Evolutionary conservation across 208 protist genomes (phyloP), one percentile per base, ranked within the genome.

Genomic region (Wallacemonas rigidus): DNA sequence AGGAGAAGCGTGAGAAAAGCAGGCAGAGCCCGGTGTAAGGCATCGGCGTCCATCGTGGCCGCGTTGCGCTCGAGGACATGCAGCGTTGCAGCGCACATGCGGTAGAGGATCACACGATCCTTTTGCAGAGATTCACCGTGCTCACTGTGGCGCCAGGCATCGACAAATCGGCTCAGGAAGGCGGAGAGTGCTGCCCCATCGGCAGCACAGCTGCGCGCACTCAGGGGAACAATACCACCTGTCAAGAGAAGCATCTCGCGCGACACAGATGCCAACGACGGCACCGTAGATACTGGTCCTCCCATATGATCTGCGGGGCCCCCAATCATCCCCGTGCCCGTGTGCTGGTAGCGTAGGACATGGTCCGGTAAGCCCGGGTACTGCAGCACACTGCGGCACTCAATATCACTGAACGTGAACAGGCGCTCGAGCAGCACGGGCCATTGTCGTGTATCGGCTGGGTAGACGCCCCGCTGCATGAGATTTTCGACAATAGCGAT

Each of bases 171-270:
- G 40, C 76, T 65, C 2, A 95, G 56, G 40, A 95, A 82, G 9
- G 56, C 8, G 0, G 77, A 69, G 0, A 93, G 39, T 11, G 67
- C 67, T 5, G 55, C 61, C 2, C 91, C 91, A 55, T 90, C 81
- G 8, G 76, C 82, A 61, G 75, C 82, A 3, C 83, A 83, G 26
- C 70, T 50, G 8, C 88, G 88, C 54, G 91, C 77, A 61, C 89
- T 96, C n/a, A 94, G 77, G 0, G 91, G 91, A 17, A 96, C 84
- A 2, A 92, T 83, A 9, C 91, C 91, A 38, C 87, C 89, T 4
- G 88, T 92, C 71, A 96, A 36, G 41, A 96, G 71, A 5, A 96
- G 74, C 54, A 80, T 94, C 53, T 93, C 91, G 0, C 91, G 84
- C 14, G 91, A 89, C 3, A 77, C 54, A 26, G 68, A 68, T 15